Evolutionary conservation across 495 filamentous ascomycete genomes (phyloP).

Genomic region (Tuber indicum): DNA sequence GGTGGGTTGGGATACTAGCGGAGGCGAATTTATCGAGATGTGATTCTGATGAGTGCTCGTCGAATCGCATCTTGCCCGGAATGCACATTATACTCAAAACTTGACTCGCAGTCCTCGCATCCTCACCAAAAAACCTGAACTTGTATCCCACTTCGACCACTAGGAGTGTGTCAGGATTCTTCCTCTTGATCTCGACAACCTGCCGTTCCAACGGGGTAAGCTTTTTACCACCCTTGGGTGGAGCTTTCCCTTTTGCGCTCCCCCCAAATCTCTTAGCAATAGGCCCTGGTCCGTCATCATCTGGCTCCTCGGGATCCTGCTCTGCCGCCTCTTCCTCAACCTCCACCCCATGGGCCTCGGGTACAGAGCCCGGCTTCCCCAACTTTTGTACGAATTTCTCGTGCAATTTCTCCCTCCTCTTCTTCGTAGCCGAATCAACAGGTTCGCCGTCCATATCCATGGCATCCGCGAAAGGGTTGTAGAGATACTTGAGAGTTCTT

Average conservation of each 20-base stretch:
- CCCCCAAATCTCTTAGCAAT: conserved; percentile 35
- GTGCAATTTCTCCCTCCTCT: conserved; percentile 64
- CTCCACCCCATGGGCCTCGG: conserved; percentile 43
- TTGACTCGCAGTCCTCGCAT: conserved; percentile 82
- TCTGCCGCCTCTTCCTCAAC: conserved; percentile 55
- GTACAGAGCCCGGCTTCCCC: conserved; percentile 66
- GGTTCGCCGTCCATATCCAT: conserved; percentile 50
- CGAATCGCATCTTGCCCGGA: conserved; percentile 87
- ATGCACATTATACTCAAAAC: conserved; percentile 94
- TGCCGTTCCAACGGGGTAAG: conserved; percentile 94
- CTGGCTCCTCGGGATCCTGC: conserved; percentile 47
- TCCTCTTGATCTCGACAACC: conserved; percentile 84
- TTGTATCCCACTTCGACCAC: conserved; percentile 97
- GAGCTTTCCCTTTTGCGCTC: conserved; percentile 13
- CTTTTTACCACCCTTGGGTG: conserved; percentile 61
- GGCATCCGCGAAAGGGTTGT: conserved; percentile 24
- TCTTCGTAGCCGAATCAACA: conserved; percentile 44
- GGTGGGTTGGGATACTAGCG: conserved; percentile 87
- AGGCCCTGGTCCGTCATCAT: conserved; percentile 38
- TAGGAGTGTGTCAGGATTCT: conserved; percentile 80
- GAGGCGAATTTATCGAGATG: conserved; percentile 91
- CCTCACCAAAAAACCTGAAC: conserved; percentile 96
- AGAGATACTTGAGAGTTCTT: conserved; percentile 27
- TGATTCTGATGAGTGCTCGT: conserved; percentile 92
- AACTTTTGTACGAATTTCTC: conserved; percentile 84